Evolutionary conservation across 169 alveolate genomes (phyloP).

Genomic region (Perkinsus olseni): DNA sequence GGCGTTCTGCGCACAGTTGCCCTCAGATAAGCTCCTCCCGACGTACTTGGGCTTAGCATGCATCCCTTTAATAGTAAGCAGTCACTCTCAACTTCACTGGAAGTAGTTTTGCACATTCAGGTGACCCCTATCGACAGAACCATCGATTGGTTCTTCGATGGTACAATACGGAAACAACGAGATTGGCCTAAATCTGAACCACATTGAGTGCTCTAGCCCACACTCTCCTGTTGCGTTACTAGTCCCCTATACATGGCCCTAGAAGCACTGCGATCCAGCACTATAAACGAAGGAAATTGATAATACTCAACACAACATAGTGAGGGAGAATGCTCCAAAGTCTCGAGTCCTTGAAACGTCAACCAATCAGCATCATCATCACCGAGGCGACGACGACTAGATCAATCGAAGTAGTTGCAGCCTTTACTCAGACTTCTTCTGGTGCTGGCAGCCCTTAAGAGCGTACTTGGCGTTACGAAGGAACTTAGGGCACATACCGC

Average conservation of each 20-base stretch:
- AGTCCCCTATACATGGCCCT: neutral
- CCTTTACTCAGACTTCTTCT: neutral
- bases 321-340: neutral
- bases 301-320: neutral
- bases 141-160: neutral
- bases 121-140: neutral
- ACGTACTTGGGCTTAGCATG: neutral
- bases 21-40: neutral
- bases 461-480: neutral
- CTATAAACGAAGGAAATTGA: neutral
- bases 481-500: constrained; percentile 2
- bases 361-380: neutral
- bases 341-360: neutral
- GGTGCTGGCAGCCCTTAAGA: neutral
- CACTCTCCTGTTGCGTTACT: neutral
- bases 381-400: neutral
- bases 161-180: neutral
- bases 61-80: neutral
- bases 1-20: neutral
- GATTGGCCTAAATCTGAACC: neutral
- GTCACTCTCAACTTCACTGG: neutral
- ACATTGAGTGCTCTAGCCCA: neutral
- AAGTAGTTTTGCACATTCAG: neutral
- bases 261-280: too few relatives aligned
- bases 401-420: neutral